Percentiles rank a stretch among this genome's conserved stretches.
Conservation (phyloP, 1,284 basidiomycete species). For the Rhodotorula sp. region DNA sequence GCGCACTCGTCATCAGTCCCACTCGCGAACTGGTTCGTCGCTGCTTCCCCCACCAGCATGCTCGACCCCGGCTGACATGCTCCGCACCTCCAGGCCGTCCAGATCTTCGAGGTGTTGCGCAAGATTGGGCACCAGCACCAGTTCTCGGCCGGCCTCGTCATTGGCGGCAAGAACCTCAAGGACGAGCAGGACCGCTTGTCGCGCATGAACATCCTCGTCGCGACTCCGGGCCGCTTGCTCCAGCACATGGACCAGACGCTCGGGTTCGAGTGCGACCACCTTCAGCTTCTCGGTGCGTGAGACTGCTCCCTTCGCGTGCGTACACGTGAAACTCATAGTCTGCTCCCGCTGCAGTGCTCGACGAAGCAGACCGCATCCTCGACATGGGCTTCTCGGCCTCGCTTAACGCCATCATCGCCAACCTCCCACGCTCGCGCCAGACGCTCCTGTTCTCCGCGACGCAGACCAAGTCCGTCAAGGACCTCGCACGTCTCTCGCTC, state of each 20-base stretch:
- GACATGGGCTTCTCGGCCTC: slow-evolving; percentile 95
- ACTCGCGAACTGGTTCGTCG: slow-evolving; percentile 80
- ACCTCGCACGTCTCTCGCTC: slow-evolving; percentile 86
- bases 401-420: slow-evolving; percentile 82
- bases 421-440: slow-evolving; percentile 69
- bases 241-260: slow-evolving; percentile 99
- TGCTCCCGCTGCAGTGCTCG: slow-evolving; percentile 66
- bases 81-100: slow-evolving; percentile 68
- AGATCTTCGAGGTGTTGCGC: slow-evolving; percentile 94
- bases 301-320: not conserved
- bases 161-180: slow-evolving; percentile 94
- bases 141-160: slow-evolving; percentile 93
- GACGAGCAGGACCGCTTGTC: slow-evolving; percentile 82
- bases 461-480: slow-evolving; percentile 85
- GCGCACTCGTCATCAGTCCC: slow-evolving; percentile 90
- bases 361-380: slow-evolving; percentile 94
- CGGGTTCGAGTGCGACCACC: slow-evolving; percentile 85
- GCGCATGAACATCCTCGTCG: slow-evolving; percentile 96
- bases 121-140: slow-evolving; percentile 87
- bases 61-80: not conserved
- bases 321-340: too few relatives aligned
- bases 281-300: slow-evolving; percentile 81
- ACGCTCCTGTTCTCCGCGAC: slow-evolving; percentile 96
- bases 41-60: not conserved
- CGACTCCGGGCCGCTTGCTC: slow-evolving; percentile 89